phyloP scores from a whole-genome alignment of 805 yeast species.

The Debaryomyces tyrocola region DNA sequence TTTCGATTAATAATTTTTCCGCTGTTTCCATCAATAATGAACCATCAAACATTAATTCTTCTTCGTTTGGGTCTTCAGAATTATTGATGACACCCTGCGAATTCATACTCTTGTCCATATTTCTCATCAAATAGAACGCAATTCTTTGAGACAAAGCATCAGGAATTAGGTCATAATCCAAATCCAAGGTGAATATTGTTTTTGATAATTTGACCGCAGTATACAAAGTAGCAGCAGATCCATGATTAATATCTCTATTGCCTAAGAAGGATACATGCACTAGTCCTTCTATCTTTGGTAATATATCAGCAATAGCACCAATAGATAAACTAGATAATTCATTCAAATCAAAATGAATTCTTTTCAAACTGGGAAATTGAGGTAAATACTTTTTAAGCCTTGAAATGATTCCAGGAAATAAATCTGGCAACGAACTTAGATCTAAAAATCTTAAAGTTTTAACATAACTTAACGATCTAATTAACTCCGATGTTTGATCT shows the following conservation, averaged over 20 bases:
- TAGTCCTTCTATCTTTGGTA: conserved; percentile 48
- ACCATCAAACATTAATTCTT: conserved; percentile 74
- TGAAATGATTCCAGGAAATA: conserved; percentile 53
- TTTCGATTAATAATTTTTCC: conserved; percentile 53
- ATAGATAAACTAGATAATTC: conserved; percentile 48
- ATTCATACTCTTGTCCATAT: conserved; percentile 49
- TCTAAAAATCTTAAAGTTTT: conserved; percentile 50
- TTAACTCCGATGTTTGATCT: conserved; percentile 34
- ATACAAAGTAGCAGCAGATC: conserved; percentile 50
- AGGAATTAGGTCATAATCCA: conserved; percentile 52
- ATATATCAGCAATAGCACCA: conserved; percentile 47
- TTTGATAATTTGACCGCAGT: conserved; percentile 47
- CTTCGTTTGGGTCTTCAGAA: conserved; percentile 21
- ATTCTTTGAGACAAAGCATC: conserved; percentile 55
- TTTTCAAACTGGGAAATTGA: conserved; percentile 40
- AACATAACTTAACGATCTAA: conserved; percentile 37
- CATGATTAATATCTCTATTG: conserved; percentile 43
- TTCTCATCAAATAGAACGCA: conserved; percentile 57
- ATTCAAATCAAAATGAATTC: conserved; percentile 57
- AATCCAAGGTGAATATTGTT: conserved; percentile 50
- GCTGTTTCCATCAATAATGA: conserved; percentile 73
- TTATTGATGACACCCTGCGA: conserved; percentile 16
- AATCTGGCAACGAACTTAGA: conserved; percentile 50
- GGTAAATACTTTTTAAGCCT: conserved; percentile 47
- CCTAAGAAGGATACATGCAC: conserved; percentile 58